These are phyloP conservation scores for Penicillium bovifimosum DNA, from an alignment of 495 filamentous ascomycete species.

Conservation along the genomic window DNA sequence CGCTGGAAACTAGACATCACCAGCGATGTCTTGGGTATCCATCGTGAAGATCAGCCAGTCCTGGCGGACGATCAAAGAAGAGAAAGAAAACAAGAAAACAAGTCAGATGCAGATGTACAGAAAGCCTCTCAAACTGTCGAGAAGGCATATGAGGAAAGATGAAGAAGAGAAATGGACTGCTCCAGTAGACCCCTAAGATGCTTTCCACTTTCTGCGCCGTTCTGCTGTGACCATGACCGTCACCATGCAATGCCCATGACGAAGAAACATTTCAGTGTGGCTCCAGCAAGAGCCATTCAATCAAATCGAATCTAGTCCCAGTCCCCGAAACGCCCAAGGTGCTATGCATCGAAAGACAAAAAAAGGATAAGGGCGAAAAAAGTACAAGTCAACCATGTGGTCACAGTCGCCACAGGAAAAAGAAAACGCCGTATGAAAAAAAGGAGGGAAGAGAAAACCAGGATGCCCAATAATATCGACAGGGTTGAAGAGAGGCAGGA, in stretches of 20 bases:
- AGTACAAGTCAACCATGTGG: constrained; percentile 17
- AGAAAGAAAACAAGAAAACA: not conserved
- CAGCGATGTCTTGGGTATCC: not conserved
- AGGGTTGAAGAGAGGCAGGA: constrained; percentile 10
- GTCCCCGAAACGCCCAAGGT: constrained; percentile 32
- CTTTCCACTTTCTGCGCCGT: constrained; percentile 26
- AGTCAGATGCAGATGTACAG: constrained; percentile 14
- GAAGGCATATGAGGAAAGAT: constrained; percentile 2
- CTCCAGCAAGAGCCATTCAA: constrained; percentile 27
- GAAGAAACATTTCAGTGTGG: constrained; percentile 30
- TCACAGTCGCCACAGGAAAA: constrained; percentile 17
- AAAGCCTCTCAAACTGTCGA: constrained; percentile 5
- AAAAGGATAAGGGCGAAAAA: constrained; percentile 14
- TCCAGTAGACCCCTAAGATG: constrained; percentile 22
- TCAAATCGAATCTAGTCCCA: constrained; percentile 34
- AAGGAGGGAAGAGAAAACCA: constrained; percentile 3
- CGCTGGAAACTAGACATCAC: no score
- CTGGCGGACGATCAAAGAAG: not conserved
- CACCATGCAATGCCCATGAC: constrained; percentile 28
- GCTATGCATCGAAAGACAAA: constrained; percentile 30
- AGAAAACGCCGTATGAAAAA: constrained; percentile 14
- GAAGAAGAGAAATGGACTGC: constrained; percentile 22
- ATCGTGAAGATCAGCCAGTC: constrained; percentile 4
- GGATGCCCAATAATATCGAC: constrained; percentile 10
- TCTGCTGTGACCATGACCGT: constrained; percentile 24